These are phyloP conservation scores for Herpetomonas tarakana DNA, from an alignment of 208 protist genomes.

Conservation along the genomic window DNA sequence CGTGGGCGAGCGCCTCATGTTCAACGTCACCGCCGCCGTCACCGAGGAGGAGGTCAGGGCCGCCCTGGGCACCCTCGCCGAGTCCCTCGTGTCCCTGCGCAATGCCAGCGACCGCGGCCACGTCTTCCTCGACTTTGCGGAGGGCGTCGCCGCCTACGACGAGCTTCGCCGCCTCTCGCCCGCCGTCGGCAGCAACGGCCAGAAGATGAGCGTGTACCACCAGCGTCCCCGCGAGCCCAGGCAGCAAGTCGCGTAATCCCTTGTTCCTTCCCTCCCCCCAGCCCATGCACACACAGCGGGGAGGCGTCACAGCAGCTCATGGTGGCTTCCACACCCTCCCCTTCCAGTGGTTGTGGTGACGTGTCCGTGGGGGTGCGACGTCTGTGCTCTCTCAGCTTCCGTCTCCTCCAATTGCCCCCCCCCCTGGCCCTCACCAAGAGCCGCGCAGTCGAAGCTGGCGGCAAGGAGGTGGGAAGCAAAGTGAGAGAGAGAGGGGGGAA, in stretches of 20 bases:
- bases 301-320: too few relatives aligned
- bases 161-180: conserved; percentile 41
- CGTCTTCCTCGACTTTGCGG: conserved; percentile 87
- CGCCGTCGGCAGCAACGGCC: conserved; percentile 42
- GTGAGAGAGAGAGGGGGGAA: too few relatives aligned
- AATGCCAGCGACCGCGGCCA: conserved; percentile 72
- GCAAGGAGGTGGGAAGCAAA: too few relatives aligned
- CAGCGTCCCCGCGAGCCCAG: conserved; percentile 56
- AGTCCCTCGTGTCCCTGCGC: conserved; percentile 75
- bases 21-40: conserved; percentile 63
- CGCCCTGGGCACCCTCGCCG: conserved; percentile 49
- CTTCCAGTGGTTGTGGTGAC: too few relatives aligned
- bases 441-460: too few relatives aligned
- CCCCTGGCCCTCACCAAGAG: too few relatives aligned
- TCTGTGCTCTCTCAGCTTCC: too few relatives aligned
- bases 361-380: too few relatives aligned
- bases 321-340: too few relatives aligned
- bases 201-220: conserved; percentile 68
- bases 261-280: neutral
- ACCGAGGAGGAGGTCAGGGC: conserved; percentile 80
- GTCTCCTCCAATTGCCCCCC: too few relatives aligned
- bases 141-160: conserved; percentile 56
- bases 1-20: conserved; percentile 81
- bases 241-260: neutral
- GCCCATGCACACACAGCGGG: too few relatives aligned